Evolutionary conservation across 2,329 filamentous ascomycete genomes (phyloP), one percentile per base, ranked within the genome.

Genomic region (Fusarium irregulare): DNA sequence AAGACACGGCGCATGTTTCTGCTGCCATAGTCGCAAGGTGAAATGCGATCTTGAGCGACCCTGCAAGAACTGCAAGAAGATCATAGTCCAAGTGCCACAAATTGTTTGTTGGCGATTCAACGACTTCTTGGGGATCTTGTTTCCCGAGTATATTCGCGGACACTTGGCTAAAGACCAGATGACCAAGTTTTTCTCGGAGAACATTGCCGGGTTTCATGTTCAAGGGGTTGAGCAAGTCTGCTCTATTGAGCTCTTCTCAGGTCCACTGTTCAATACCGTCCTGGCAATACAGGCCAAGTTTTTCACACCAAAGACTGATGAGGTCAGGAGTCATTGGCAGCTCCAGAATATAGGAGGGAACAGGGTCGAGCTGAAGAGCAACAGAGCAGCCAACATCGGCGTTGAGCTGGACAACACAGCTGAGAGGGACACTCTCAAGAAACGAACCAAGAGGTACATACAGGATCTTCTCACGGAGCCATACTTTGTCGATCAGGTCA

Each of bases 71-170:
- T 89, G 87, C 80, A 82, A 81, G 70, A 86, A 86, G 76, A 81
- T 88, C 56, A 81, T 82, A 56, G 75, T 80, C 3, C 78, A 82
- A 51, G 80, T 87, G 16, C 86, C 86, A 3, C 84, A 87, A 71
- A 82, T 86, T 21, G 80, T 89, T 25, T 89, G 87, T 78, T 88
- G 87, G 87, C 85, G 86, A 73, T 88, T 89, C 63, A 80, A 82
- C 42, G 86, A 88, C 73, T 89, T 89, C 63, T 65, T 85, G 10
- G 79, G 80, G 0, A 80, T 85, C 4, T 72, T 89, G 27, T 88
- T 88, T 59, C 87, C 87, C 7, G 78, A 79, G 11, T 83, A 87
- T 59, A 83, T 88, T 37, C 80, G 86, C 9, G 73, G 73, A 0
- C 87, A 88, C 73, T 83, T 89, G 63, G 78, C 76, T 47, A 85